Conservation (phyloP, 768 basidiomycete genomes). For the Boletus fagicola region DNA sequence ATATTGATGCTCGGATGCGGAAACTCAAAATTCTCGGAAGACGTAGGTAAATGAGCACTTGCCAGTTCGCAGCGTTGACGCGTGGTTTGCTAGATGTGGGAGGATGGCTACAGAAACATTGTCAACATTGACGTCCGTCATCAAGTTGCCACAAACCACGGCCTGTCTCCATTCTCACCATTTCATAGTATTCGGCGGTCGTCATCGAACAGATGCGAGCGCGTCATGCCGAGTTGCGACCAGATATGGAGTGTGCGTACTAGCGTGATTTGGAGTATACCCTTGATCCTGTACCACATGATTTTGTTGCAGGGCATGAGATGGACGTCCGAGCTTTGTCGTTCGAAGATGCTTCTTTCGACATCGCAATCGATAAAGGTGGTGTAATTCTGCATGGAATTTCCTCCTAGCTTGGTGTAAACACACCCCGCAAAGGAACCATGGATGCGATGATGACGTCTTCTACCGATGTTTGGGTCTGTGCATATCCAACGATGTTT, state of each 20-base stretch:
- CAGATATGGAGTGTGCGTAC: constrained; percentile 69
- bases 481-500: constrained; percentile 9
- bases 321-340: constrained; percentile 76
- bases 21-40: constrained; percentile 77
- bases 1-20: constrained; percentile 86
- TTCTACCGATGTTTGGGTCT: constrained; percentile 80
- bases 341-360: constrained; percentile 60
- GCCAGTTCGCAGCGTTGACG: neutral
- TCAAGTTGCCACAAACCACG: neutral
- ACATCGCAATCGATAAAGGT: constrained; percentile 86
- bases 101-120: constrained; percentile 79
- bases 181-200: constrained; percentile 64
- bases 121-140: constrained; percentile 69
- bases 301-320: constrained; percentile 58
- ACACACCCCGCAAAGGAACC: constrained; percentile 44
- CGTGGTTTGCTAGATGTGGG: constrained; percentile 67
- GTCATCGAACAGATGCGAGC: constrained; percentile 72
- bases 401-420: neutral
- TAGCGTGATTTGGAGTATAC: neutral
- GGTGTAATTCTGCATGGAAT: neutral
- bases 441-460: constrained; percentile 91
- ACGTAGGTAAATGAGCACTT: constrained; percentile 40
- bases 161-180: neutral
- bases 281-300: neutral
- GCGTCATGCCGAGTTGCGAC: constrained; percentile 47